phyloP scores from a whole-genome alignment of 768 basidiomycete genomes.

The Phanerochaete sordida region DNA sequence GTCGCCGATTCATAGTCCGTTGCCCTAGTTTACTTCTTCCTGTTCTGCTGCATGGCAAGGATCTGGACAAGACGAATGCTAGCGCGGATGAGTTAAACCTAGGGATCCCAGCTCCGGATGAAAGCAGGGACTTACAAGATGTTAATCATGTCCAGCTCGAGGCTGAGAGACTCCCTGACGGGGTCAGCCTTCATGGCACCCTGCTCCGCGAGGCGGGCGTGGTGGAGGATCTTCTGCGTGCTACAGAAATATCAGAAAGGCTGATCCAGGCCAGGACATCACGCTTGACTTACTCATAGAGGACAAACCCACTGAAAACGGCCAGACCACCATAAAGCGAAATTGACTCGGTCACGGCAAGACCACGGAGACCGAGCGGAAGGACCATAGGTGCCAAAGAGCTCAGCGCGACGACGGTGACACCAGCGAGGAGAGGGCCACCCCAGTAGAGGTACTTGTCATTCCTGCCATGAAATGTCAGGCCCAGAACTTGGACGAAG shows the following conservation, averaged over 20 bases:
- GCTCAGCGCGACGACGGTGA: constrained; percentile 83
- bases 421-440: constrained; percentile 83
- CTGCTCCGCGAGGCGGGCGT: constrained; percentile 70
- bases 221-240: constrained; percentile 80
- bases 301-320: constrained; percentile 82
- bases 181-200: constrained; percentile 70
- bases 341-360: constrained; percentile 74
- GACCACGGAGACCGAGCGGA: constrained; percentile 74
- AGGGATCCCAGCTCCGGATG: background rate
- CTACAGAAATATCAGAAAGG: constrained; percentile 32
- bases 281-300: constrained; percentile 69
- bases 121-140: constrained; percentile 58
- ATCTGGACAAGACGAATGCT: constrained; percentile 83
- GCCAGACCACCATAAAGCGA: constrained; percentile 87
- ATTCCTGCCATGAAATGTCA: constrained; percentile 34
- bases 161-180: constrained; percentile 69
- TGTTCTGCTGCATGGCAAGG: constrained; percentile 63
- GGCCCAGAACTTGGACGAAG: background rate
- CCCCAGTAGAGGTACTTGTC: constrained; percentile 86
- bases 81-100: background rate
- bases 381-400: constrained; percentile 88
- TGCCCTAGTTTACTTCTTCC: constrained; percentile 36
- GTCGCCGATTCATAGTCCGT: background rate
- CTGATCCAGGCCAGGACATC: background rate
- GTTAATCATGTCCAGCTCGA: constrained; percentile 88